These are phyloP conservation scores for Calonectria pseudoturangicola DNA, from an alignment of 2,329 filamentous ascomycete genomes.

Conservation along the genomic window DNA sequence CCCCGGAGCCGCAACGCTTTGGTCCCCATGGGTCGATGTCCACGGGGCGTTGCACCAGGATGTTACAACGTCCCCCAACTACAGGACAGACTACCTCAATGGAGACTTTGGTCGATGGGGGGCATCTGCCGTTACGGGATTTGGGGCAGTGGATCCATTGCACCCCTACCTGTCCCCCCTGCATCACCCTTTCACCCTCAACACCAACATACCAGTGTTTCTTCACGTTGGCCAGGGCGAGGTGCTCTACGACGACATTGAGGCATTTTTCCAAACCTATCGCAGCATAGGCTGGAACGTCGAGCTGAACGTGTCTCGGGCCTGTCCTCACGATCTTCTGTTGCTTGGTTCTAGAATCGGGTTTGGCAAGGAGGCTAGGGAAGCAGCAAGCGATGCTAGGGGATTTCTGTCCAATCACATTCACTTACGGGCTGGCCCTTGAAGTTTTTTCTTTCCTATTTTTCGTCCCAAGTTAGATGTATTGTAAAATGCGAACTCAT, in stretches of 20 bases:
- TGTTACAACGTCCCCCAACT: slow-evolving; percentile 42
- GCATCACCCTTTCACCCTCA: slow-evolving; percentile 43
- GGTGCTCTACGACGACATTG: slow-evolving; percentile 47
- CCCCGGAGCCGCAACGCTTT: slow-evolving; percentile 44
- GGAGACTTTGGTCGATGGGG: slow-evolving; percentile 47
- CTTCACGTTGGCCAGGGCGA: slow-evolving; percentile 46
- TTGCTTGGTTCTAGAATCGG: slow-evolving; percentile 42
- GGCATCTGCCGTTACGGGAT: slow-evolving; percentile 43
- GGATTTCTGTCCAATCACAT: slow-evolving; percentile 36
- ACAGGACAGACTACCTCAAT: slow-evolving; percentile 49
- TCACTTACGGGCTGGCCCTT: neutral
- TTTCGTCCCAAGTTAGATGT: neutral
- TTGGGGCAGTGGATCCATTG: slow-evolving; percentile 39
- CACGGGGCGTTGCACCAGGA: slow-evolving; percentile 46
- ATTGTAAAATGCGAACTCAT: neutral
- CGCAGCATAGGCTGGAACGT: slow-evolving; percentile 44
- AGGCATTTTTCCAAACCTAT: slow-evolving; percentile 43
- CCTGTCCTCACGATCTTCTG: slow-evolving; percentile 48
- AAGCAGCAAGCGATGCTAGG: slow-evolving; percentile 42
- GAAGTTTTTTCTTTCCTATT: neutral
- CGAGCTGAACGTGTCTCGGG: slow-evolving; percentile 42
- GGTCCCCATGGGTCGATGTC: slow-evolving; percentile 50
- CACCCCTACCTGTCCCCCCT: slow-evolving; percentile 46
- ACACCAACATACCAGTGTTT: slow-evolving; percentile 38
- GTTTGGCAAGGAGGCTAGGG: slow-evolving; percentile 45